Conservation (phyloP, 2,329 filamentous ascomycete genomes). For the Graphilbum fragrans region DNA sequence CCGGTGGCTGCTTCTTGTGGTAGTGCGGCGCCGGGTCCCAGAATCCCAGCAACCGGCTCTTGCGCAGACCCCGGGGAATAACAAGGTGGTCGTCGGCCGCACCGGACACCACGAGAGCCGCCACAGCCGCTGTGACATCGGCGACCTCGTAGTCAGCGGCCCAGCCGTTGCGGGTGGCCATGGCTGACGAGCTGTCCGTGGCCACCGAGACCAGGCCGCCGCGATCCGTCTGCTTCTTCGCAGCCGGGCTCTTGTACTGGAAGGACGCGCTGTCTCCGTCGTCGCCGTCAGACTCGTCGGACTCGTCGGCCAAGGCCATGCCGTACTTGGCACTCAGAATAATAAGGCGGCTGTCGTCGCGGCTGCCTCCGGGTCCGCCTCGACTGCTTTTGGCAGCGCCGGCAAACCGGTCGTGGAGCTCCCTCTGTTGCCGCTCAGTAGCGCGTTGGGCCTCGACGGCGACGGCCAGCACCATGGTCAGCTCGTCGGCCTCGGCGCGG, state of each 20-base stretch:
- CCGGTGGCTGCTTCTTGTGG: too few species aligned
- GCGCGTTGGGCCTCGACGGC: constrained; percentile 25
- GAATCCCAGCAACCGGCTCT: constrained; percentile 34
- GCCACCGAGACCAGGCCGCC: not conserved
- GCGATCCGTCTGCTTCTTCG: not conserved
- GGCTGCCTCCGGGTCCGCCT: not conserved
- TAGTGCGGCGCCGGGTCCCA: constrained; percentile 33
- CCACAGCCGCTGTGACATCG: constrained; percentile 35
- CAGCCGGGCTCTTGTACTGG: too few species aligned
- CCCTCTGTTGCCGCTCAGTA: constrained; percentile 16
- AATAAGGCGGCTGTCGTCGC: constrained; percentile 24
- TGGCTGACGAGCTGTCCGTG: constrained; percentile 13
- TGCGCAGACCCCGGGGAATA: constrained; percentile 27
- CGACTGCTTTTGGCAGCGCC: not conserved
- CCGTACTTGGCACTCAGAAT: constrained; percentile 38
- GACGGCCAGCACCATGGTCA: constrained; percentile 27
- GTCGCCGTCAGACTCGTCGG: not conserved
- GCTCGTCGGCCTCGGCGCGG: constrained; percentile 31
- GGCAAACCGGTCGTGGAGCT: not conserved
- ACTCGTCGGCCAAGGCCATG: constrained; percentile 13
- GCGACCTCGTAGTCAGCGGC: constrained; percentile 25
- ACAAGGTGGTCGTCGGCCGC: constrained; percentile 16
- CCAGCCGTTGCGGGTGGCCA: constrained; percentile 14
- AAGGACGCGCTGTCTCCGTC: not conserved
- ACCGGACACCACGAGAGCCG: constrained; percentile 24